Evolutionary conservation across 306 rosid genomes (phyloP), one percentile per base, ranked within the genome.

Genomic region (Neltuma alba): DNA sequence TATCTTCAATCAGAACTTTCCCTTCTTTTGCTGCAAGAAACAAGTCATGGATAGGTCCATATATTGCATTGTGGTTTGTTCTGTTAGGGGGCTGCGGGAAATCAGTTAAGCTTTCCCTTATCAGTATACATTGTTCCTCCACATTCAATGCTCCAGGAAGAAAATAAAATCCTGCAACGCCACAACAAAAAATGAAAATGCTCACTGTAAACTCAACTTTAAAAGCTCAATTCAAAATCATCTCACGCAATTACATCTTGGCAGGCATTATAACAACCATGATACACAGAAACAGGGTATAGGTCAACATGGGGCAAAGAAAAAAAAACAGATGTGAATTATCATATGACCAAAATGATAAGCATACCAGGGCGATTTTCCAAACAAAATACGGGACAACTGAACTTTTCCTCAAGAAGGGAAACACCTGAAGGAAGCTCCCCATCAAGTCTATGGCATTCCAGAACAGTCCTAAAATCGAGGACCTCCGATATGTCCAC

Each of bases 61-160:
- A 95, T 40, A 95, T 85, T 1, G 96, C 97, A 83, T 95, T 91
- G 77, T 92, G 98, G 87, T 92, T 95, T 48, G 99, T 92, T 88
- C 99, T 89, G 52, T 92, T 95, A 36, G 97, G 98, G 75, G 99
- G 98, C 82, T 89, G 96, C 0, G 98, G 99, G 54, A 92, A 93
- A 75, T 88, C 87, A 61, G 40, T 84, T 75, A 95, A 82, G 78
- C 96, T 91, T 87, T 91, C 94, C 92, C 80, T 88, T 33, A 91
- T 89, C 94, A 91, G 91, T 70, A 70, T 76, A 54, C 89, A 91
- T 80, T 95, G 98, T 72, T 90, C 90, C 82, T 91, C 87, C n/a
- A 86, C 2, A 63, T 75, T 83, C 70, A 91, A 83, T 16, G 93
- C 96, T 28, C 88, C 90, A 41, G 98, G 94, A 71, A 95, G 85